phyloP scores from a whole-genome alignment of 2,329 filamentous ascomycete species.

The Emmonsiellopsis sp. region DNA sequence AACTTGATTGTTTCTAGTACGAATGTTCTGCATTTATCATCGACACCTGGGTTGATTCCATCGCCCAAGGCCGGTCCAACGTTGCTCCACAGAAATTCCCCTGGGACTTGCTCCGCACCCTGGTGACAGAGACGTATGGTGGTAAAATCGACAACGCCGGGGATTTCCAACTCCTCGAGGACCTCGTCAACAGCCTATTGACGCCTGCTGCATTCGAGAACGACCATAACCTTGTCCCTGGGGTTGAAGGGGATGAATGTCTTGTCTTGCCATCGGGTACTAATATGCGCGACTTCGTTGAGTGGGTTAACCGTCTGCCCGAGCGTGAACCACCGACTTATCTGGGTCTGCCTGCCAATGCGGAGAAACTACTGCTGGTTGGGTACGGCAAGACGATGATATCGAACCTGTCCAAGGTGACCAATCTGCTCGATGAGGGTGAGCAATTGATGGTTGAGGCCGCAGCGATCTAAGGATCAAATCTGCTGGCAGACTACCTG shows the following conservation, averaged over 20 bases:
- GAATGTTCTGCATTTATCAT: conserved; percentile 96
- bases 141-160: conserved; percentile 91
- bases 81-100: conserved; percentile 88
- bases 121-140: conserved; percentile 90
- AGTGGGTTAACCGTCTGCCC: conserved; percentile 84
- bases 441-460: conserved; percentile 75
- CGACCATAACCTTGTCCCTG: conserved; percentile 77
- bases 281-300: conserved; percentile 72
- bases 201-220: conserved; percentile 87
- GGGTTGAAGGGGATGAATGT: conserved; percentile 47
- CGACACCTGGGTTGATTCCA: conserved; percentile 82
- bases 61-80: conserved; percentile 79
- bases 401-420: conserved; percentile 72
- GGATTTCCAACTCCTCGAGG: conserved; percentile 65
- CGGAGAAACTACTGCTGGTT: conserved; percentile 87
- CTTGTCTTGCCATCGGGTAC: conserved; percentile 73
- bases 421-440: conserved; percentile 82
- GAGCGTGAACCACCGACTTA: conserved; percentile 96
- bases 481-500: background rate
- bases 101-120: conserved; percentile 87
- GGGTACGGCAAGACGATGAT: conserved; percentile 81
- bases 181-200: conserved; percentile 67
- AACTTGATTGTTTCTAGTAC: conserved; percentile 48
- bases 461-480: conserved; percentile 13
- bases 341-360: conserved; percentile 84